A percentile compares a stretch with the other conserved stretches of the same genome.
These are phyloP conservation scores for Escovopsis sp. DNA, from an alignment of 2,329 filamentous ascomycete genomes.

Conservation along the genomic window DNA sequence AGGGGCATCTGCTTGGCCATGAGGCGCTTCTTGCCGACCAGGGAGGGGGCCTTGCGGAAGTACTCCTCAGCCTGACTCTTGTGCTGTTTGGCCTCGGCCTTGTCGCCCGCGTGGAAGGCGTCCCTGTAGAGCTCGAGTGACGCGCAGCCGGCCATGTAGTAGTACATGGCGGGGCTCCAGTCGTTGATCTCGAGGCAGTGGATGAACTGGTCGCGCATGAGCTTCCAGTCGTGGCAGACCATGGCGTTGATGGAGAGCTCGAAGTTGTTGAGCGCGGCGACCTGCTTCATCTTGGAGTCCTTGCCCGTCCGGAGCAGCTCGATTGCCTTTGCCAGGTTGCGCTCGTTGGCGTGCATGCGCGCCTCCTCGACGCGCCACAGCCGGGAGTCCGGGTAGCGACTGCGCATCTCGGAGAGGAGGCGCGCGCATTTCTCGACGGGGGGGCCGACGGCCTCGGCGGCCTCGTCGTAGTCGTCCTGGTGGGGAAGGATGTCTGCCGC, in stretches of 20 bases:
- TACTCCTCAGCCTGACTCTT: slow-evolving; percentile 54
- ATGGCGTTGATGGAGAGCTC: slow-evolving; percentile 68
- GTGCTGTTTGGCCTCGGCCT: slow-evolving; percentile 34
- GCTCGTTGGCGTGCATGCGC: slow-evolving; percentile 54
- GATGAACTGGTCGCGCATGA: slow-evolving; percentile 62
- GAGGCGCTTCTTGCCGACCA: slow-evolving; percentile 75
- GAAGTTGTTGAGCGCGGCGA: slow-evolving; percentile 73
- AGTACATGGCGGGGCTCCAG: slow-evolving; percentile 83
- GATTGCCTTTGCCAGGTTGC: slow-evolving; percentile 52
- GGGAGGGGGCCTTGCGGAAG: slow-evolving; percentile 54
- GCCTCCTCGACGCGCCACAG: slow-evolving; percentile 86
- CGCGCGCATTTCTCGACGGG: slow-evolving; percentile 52
- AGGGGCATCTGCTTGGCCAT: slow-evolving; percentile 84
- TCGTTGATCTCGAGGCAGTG: slow-evolving; percentile 67
- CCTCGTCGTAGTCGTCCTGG: slow-evolving; percentile 33
- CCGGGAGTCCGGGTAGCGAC: slow-evolving; percentile 63
- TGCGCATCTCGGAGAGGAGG: slow-evolving; percentile 60
- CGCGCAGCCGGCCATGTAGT: slow-evolving; percentile 68
- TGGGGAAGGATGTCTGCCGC: slow-evolving; percentile 76
- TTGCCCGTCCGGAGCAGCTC: slow-evolving; percentile 44
- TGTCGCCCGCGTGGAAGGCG: slow-evolving; percentile 24
- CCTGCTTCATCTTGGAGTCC: slow-evolving; percentile 69
- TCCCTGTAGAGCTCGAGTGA: slow-evolving; percentile 72
- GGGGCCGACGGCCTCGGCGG: slow-evolving; percentile 52
- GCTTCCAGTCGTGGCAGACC: slow-evolving; percentile 62